phyloP scores from a whole-genome alignment of 257 asterid species.

The Scutellaria barbata region DNA sequence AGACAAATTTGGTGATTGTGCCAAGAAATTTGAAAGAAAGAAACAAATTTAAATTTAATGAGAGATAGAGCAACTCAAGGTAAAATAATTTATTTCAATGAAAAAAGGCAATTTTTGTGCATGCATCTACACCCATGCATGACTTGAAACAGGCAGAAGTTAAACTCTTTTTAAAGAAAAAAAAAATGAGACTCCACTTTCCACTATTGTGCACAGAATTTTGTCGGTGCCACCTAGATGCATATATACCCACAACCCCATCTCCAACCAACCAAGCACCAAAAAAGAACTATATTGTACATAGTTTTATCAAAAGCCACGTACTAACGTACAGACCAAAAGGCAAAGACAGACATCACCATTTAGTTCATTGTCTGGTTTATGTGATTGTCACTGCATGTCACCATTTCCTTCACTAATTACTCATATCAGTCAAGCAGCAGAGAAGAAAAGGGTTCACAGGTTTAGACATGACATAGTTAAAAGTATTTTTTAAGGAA shows the following conservation, averaged over 20 bases:
- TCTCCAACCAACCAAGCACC: conserved; percentile 4
- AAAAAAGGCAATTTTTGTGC: conserved; percentile 3
- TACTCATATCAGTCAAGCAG: conserved; percentile 1
- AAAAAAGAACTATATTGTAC: neutral
- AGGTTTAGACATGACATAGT: neutral
- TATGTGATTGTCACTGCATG: neutral
- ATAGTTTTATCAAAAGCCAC: too few species aligned
- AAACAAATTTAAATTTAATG: neutral
- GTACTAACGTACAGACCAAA: neutral
- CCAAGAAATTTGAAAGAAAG: conserved; percentile 2
- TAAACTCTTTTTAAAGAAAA: too few species aligned
- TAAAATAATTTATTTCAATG: neutral
- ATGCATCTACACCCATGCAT: neutral
- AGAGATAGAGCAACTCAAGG: neutral
- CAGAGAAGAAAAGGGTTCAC: neutral
- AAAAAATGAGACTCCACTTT: neutral
- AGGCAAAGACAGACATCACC: conserved; percentile 1
- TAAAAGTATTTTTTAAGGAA: neutral
- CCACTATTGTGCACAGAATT: neutral
- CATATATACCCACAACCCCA: conserved; percentile 7
- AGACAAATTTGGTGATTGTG: neutral
- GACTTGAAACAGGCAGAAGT: neutral
- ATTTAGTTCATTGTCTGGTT: neutral
- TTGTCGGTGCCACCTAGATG: neutral
- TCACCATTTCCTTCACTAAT: neutral